phyloP scores from a whole-genome alignment of 192 early-diverging fungal species.

The Coemansia sp. region DNA sequence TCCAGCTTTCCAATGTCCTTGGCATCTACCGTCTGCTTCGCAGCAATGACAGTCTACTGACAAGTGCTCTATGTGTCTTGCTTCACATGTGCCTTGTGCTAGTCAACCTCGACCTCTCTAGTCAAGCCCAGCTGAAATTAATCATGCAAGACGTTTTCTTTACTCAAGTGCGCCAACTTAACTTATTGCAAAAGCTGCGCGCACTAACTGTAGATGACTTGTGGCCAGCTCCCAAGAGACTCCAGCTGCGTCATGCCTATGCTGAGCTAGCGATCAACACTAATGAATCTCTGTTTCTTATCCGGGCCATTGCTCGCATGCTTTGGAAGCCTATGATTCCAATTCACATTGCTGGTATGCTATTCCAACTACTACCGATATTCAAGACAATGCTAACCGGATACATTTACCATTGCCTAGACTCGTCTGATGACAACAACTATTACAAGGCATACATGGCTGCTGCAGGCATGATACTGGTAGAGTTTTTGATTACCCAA shows the following conservation, averaged over 20 bases:
- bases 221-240: conserved; percentile 25
- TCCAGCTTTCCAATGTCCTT: conserved; percentile 20
- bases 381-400: background rate
- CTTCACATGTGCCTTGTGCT: conserved; percentile 20
- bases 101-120: conserved; percentile 12
- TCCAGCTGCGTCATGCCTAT: conserved; percentile 8
- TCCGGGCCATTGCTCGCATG: conserved; percentile 35
- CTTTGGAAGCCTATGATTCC: conserved; percentile 43
- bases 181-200: conserved; percentile 17
- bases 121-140: conserved; percentile 4
- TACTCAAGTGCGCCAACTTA: conserved; percentile 24
- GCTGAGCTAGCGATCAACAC: conserved; percentile 28
- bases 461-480: background rate
- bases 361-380: conserved; percentile 10
- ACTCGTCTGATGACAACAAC: conserved; percentile 1
- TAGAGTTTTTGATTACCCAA: background rate
- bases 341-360: conserved; percentile 10
- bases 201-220: conserved; percentile 24
- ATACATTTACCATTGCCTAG: conserved; percentile 31
- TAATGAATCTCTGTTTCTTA: conserved; percentile 32
- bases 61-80: background rate
- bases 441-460: conserved; percentile 16
- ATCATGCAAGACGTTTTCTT: conserved; percentile 8
- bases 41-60: background rate
- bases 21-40: conserved; percentile 13